Evolutionary conservation across 352 stramenopile genomes (phyloP).

Genomic region (Pythium brachiatum): DNA sequence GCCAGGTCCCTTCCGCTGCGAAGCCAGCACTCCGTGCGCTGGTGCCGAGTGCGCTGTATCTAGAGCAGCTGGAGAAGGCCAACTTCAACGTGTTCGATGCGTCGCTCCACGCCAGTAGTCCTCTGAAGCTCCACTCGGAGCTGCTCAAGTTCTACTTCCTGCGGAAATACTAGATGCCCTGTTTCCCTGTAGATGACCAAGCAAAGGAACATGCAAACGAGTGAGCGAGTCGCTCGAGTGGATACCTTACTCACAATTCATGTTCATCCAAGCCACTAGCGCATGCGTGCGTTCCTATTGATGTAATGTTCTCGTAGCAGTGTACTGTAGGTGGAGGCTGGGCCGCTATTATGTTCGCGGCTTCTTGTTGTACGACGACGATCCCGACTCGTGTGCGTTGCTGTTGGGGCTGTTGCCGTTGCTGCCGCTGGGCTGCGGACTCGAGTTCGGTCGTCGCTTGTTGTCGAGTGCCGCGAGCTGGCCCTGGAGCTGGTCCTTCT

Average conservation of each 20-base stretch:
- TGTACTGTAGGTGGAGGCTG: not conserved
- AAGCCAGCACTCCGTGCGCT: conserved; percentile 68
- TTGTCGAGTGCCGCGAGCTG: conserved; percentile 76
- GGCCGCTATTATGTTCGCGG: conserved; percentile 21
- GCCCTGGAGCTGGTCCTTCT: conserved; percentile 86
- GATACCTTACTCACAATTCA: not conserved
- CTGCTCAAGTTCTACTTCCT: conserved; percentile 82
- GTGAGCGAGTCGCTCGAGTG: too few species aligned
- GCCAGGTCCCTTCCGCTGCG: conserved; percentile 47
- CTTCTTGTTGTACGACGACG: conserved; percentile 61
- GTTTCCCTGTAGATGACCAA: not conserved
- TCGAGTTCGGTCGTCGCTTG: conserved; percentile 60
- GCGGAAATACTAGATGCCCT: conserved; percentile 54
- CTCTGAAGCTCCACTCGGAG: conserved; percentile 60
- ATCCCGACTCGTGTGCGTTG: conserved; percentile 30
- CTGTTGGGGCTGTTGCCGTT: conserved; percentile 38
- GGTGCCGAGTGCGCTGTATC: conserved; percentile 58
- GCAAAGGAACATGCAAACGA: not conserved
- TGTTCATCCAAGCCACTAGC: conserved; percentile 1
- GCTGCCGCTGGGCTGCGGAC: conserved; percentile 34
- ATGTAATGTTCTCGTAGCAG: not conserved
- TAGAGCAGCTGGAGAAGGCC: conserved; percentile 65
- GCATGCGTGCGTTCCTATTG: not conserved
- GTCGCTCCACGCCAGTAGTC: conserved; percentile 48
- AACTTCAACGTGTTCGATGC: conserved; percentile 82